Percentiles rank a stretch among this genome's conserved stretches.
Evolutionary conservation across 257 asterid genomes (phyloP).

Genomic region (Cynanchum wilfordii): DNA sequence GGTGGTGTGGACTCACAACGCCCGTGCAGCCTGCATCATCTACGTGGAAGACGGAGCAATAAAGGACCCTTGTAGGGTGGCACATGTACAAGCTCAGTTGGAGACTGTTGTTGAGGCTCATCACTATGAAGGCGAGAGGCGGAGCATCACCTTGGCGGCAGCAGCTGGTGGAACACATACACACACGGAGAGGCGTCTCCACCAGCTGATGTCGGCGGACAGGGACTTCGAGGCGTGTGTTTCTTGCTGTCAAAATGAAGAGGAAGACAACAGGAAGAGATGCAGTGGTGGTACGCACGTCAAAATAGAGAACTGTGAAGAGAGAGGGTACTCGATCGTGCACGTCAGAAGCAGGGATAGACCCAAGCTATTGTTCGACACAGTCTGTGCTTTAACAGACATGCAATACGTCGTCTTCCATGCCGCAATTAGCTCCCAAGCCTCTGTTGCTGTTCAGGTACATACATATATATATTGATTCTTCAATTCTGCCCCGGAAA

Average conservation of each 20-base stretch:
- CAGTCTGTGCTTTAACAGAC: slow-evolving; percentile 71
- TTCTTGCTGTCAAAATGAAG: slow-evolving; percentile 38
- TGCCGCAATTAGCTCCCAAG: slow-evolving; percentile 70
- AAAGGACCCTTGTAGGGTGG: slow-evolving; percentile 45
- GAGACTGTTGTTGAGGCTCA: slow-evolving; percentile 79
- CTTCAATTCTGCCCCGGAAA: too few relatives aligned
- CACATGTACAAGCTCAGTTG: slow-evolving; percentile 64
- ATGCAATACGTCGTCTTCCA: slow-evolving; percentile 63
- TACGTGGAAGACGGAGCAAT: slow-evolving; percentile 45
- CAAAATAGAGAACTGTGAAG: slow-evolving; percentile 50
- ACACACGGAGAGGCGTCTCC: slow-evolving; percentile 93
- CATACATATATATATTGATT: too few relatives aligned
- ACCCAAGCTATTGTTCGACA: slow-evolving; percentile 71
- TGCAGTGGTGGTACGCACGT: slow-evolving; percentile 58
- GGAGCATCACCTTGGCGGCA: slow-evolving; percentile 53
- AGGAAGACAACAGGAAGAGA: slow-evolving; percentile 23
- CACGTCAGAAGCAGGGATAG: slow-evolving; percentile 64
- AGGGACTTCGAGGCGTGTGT: slow-evolving; percentile 62
- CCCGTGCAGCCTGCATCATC: slow-evolving; percentile 66
- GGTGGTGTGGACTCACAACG: slow-evolving; percentile 83
- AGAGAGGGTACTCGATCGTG: slow-evolving; percentile 49
- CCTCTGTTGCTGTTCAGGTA: slow-evolving; percentile 75
- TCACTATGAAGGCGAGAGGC: slow-evolving; percentile 47
- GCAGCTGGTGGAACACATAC: slow-evolving; percentile 53
- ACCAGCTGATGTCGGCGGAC: slow-evolving; percentile 81